These are phyloP conservation scores for Fonsecaea erecta DNA, from an alignment of 2,329 filamentous ascomycete species.

Conservation along the genomic window DNA sequence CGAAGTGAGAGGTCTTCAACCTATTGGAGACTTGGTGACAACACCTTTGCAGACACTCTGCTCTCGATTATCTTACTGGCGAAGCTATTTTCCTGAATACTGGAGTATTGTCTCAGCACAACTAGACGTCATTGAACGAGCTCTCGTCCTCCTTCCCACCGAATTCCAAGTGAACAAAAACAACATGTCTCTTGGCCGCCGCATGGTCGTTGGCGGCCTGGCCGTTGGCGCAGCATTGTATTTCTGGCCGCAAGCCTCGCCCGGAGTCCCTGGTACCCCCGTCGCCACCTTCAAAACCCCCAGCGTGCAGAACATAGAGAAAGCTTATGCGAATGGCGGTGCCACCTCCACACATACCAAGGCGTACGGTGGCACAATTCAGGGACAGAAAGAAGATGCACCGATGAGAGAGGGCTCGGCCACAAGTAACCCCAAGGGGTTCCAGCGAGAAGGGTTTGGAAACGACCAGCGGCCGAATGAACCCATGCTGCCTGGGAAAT, in stretches of 20 bases:
- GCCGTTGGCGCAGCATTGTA: constrained; percentile 20
- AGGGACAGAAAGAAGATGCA: constrained; percentile 28
- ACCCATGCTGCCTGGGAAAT: constrained; percentile 17
- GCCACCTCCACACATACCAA: constrained; percentile 35
- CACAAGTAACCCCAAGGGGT: constrained; percentile 22
- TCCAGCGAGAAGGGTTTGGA: constrained; percentile 24
- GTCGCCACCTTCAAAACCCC: constrained; percentile 26
- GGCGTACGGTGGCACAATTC: constrained; percentile 35
- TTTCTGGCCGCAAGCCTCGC: constrained; percentile 21
- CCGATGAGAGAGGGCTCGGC: constrained; percentile 24
- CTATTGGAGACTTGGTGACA: not conserved
- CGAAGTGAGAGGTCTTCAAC: not conserved
- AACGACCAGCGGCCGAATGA: constrained; percentile 27
- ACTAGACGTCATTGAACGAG: not conserved
- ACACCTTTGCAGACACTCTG: not conserved
- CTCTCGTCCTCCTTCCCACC: not conserved
- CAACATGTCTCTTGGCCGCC: constrained; percentile 16
- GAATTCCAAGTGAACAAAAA: not conserved
- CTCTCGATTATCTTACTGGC: not conserved
- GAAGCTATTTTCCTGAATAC: not conserved
- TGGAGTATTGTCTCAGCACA: not conserved
- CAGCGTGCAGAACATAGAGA: constrained; percentile 35
- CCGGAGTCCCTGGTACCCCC: constrained; percentile 19
- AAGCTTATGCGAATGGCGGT: constrained; percentile 32
- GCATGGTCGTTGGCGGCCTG: constrained; percentile 20